Evolutionary conservation across 495 filamentous ascomycete species (phyloP).

Genomic region (Xylaria sp.): DNA sequence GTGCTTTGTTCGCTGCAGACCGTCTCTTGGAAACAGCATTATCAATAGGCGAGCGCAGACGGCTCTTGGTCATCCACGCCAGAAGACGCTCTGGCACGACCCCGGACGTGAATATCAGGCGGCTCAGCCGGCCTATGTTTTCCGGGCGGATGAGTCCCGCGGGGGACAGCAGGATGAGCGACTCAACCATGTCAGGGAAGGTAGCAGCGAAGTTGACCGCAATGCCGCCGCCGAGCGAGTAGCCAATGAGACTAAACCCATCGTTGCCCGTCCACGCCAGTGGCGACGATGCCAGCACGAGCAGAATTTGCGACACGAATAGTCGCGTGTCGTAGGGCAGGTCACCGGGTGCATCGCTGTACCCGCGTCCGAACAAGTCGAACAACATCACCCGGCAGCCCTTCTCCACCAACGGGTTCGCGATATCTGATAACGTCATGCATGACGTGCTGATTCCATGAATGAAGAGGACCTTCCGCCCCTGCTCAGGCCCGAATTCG

Average conservation of each 20-base stretch:
- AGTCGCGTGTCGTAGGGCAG: conserved; percentile 72
- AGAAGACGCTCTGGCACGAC: conserved; percentile 49
- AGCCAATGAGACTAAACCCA: conserved; percentile 75
- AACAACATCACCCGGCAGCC: conserved; percentile 87
- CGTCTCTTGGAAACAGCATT: conserved; percentile 41
- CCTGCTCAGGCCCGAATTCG: conserved; percentile 86
- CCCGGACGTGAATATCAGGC: conserved; percentile 51
- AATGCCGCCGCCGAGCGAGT: conserved; percentile 84
- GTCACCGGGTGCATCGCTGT: conserved; percentile 71
- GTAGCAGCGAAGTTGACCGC: conserved; percentile 72
- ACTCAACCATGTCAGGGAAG: conserved; percentile 71
- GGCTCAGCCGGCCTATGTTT: conserved; percentile 50
- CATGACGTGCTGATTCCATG: conserved; percentile 90
- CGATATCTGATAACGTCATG: conserved; percentile 70
- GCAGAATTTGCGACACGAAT: conserved; percentile 75
- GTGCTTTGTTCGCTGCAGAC: conserved; percentile 3
- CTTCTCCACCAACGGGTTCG: conserved; percentile 70
- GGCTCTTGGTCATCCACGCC: conserved; percentile 43
- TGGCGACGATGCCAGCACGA: conserved; percentile 71
- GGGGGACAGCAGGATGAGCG: conserved; percentile 77
- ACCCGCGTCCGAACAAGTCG: conserved; percentile 83
- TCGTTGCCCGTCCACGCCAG: conserved; percentile 55
- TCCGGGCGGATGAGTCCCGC: conserved; percentile 60
- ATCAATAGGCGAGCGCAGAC: conserved; percentile 51
- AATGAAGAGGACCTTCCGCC: conserved; percentile 78